These are phyloP conservation scores for Lomentospora prolificans DNA, from an alignment of 2,329 filamentous ascomycete species.

Conservation along the genomic window DNA sequence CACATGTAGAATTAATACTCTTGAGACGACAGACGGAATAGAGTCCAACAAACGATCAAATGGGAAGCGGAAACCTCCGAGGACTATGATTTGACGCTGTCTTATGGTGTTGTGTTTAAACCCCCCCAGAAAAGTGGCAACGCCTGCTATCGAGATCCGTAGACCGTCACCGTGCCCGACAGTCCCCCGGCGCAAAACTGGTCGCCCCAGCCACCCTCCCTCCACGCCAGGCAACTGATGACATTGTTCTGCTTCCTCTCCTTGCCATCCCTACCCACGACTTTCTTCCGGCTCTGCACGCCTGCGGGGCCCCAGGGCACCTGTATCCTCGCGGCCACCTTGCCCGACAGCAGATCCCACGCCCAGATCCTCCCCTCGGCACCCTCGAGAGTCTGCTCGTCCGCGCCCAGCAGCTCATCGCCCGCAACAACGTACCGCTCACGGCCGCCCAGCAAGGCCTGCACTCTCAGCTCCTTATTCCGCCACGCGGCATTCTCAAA, in stretches of 20 bases:
- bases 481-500: constrained; percentile 50
- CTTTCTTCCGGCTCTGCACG: constrained; percentile 37
- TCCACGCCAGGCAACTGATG: constrained; percentile 53
- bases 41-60: background rate
- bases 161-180: constrained; percentile 56
- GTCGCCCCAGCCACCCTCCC: constrained; percentile 50
- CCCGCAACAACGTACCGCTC: constrained; percentile 75
- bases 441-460: constrained; percentile 62
- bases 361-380: constrained; percentile 58
- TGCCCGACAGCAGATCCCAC: constrained; percentile 77
- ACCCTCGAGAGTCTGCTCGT: constrained; percentile 10
- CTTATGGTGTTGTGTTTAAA: too few relatives aligned
- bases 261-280: constrained; percentile 49
- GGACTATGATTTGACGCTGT: too few relatives aligned
- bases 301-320: constrained; percentile 47
- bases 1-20: background rate
- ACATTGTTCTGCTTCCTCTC: constrained; percentile 50
- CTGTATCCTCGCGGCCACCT: constrained; percentile 51
- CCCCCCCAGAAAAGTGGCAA: too few relatives aligned
- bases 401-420: constrained; percentile 49
- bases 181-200: constrained; percentile 58
- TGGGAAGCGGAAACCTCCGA: too few relatives aligned
- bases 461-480: constrained; percentile 65
- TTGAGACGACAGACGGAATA: background rate
- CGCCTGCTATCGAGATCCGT: constrained; percentile 27